Evolutionary conservation across 106 monocot species (phyloP), one percentile per base, ranked within the genome.

Genomic region (Phalaenopsis equestris): DNA sequence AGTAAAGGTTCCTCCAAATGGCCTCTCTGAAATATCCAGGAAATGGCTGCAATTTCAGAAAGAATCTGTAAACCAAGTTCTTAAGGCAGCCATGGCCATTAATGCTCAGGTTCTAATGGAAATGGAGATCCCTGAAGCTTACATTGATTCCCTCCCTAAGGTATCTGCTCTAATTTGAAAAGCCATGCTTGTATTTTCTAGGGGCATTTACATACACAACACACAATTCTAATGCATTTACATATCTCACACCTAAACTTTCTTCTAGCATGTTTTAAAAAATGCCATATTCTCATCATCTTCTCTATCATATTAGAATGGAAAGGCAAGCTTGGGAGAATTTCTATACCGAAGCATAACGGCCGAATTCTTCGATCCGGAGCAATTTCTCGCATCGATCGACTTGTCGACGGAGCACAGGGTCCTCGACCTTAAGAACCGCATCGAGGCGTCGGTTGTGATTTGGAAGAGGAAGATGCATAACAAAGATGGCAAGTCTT

Each of bases 401-500:
- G 96, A 96, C 82, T 23, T 96, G 77, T 91, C 93, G 6, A 90
- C 86, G 1, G 96, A 95, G 81, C 91, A 95, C 86, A 89, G 89
- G 74, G 86, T 91, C 15, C 83, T 95, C 2, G 95, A 95, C 56
- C 85, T 95, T 37, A 93, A 93, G 82, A 95, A 95, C 80, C 87
- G 90, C 15, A 89, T 95, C 19, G 95, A 95, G 73, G 95, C 95
- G 6, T 74, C 87, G 2, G 77, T 87, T 3, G 81, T 91, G 6
- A 91, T 96, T 67, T 96, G 96, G 96, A 96, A 87, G 88, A 87
- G 93, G 83, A 96, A 96, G 90, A 93, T 93, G 93, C 79, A 81
- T 78, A 88, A 90, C 86, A 93, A 93, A 83, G 97, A 97, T 47
- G 58, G 77, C 30, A 97, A 90, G 72, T 89, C 96, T 4, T 97